These are phyloP conservation scores for Auricularia sp. DNA, from an alignment of 768 basidiomycete species.

Conservation along the genomic window DNA sequence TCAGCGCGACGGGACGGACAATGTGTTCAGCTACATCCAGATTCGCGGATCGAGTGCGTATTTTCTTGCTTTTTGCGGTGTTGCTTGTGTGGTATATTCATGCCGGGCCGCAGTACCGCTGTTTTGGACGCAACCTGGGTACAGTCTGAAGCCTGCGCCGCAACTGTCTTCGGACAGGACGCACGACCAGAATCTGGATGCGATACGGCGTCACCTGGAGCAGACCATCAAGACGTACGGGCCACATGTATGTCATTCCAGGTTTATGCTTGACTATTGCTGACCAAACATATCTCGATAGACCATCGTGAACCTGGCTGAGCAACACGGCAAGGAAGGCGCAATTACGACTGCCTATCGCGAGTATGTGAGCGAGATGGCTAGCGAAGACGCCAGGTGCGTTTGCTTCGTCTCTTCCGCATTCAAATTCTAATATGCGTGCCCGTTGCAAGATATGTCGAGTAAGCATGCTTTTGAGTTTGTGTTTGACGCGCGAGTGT, in stretches of 20 bases:
- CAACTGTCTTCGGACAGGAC: conserved; percentile 64
- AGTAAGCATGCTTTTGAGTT: conserved; percentile 17
- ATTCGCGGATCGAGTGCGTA: conserved; percentile 79
- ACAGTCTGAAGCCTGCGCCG: conserved; percentile 81
- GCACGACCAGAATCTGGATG: conserved; percentile 56
- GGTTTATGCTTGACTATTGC: background rate
- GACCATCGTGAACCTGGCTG: conserved; percentile 84
- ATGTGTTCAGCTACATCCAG: conserved; percentile 84
- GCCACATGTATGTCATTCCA: conserved; percentile 48
- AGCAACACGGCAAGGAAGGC: conserved; percentile 82
- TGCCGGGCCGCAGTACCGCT: conserved; percentile 55
- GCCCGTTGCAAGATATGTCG: conserved; percentile 46
- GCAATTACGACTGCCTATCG: conserved; percentile 68
- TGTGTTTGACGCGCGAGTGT: background rate
- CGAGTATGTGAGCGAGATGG: conserved; percentile 50
- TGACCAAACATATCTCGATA: conserved; percentile 16
- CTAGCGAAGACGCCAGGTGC: conserved; percentile 46
- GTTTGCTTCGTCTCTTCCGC: conserved; percentile 13
- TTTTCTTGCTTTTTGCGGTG: background rate
- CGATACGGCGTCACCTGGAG: conserved; percentile 64
- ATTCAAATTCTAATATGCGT: background rate
- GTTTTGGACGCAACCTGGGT: conserved; percentile 85
- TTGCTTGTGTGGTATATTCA: background rate
- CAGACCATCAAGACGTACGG: conserved; percentile 61
- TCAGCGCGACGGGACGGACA: conserved; percentile 63